Base-by-base conservation (phyloP, 805 yeast species). In the Suhomyces xylopsoci region DNA sequence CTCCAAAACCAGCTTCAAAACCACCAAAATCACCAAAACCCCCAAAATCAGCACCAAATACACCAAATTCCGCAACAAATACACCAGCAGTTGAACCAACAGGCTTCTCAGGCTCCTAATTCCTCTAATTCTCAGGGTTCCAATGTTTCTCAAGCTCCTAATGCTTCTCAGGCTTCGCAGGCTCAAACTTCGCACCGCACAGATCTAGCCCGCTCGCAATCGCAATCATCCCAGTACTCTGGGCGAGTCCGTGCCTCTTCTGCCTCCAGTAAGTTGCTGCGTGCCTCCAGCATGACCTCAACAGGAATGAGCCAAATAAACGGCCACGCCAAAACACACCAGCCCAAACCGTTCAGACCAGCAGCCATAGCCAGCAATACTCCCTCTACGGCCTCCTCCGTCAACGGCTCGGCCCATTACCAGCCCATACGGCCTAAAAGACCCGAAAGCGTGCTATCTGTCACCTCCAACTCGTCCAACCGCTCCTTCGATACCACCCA, bases 391-490 rank as follows among this genome's bases (percentile, higher is more conserved):
- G 17, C 51, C 2, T 32, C 40, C 19, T 32, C 49, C 8, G 30
- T 17, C 30, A 44, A 15, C 22, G 50, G 47, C 10, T 8, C 34
- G 12, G 46, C 43, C 8, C 66, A 64, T 28, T 57, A 60, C 55
- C 69, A 58, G 47, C 62, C 63, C 20, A 57, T 60, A 45, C 63
- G 73, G 20, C 74, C 74, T 2, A 59, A 64, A 41, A 51, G 79
- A 28, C 77, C 79, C 3, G 76, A 73, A 54, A 70, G 77, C 51
- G 77, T 70, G 19, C 54, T 74, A 50, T 73, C 78, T 7, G 59
- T 73, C 5, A 63, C 76, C 7, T 74, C 77, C 1, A 71, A 68
- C 48, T 68, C 75, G 7, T 72, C 77, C 42, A 63, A 58, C 47
- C 46, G 56, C 10, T 56, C 59, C 17, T 40, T 49, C 10, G 60